Conservation (phyloP, 2,329 filamentous ascomycete genomes). For the Aspergillus sp. region DNA sequence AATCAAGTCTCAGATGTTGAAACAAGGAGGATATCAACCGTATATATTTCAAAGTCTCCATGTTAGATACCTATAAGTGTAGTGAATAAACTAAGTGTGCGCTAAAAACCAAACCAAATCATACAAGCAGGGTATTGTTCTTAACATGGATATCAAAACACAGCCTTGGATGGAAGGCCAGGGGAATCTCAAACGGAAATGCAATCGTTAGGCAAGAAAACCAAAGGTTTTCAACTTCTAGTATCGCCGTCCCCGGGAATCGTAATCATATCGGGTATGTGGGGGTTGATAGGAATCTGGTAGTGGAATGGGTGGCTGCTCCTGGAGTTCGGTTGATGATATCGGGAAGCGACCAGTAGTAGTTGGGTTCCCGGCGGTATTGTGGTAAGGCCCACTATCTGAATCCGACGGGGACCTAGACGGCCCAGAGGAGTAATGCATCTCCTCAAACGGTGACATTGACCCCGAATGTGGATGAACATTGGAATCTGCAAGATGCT, state of each 20-base stretch:
- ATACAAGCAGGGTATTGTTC: conserved; percentile 9
- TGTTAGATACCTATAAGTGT: background rate
- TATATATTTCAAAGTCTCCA: no score
- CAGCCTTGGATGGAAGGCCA: background rate
- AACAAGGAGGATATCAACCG: no score
- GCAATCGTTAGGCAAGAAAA: conserved; percentile 2
- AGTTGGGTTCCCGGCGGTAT: conserved; percentile 1
- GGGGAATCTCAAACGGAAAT: conserved; percentile 2
- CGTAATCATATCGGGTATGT: conserved; percentile 25
- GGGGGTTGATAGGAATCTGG: conserved; percentile 31
- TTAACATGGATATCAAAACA: conserved; percentile 15
- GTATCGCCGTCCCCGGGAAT: conserved; percentile 12
- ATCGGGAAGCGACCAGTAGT: conserved; percentile 6
- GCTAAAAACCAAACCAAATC: background rate
- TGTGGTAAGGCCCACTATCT: conserved; percentile 18
- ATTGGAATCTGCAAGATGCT: conserved; percentile 15
- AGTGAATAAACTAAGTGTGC: conserved; percentile 3
- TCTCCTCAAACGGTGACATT: conserved; percentile 21
- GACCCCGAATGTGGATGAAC: conserved; percentile 12
- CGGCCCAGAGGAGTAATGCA: conserved; percentile 10
- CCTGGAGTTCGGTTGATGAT: conserved; percentile 25
- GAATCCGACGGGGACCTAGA: conserved; percentile 19
- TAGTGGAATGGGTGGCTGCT: conserved; percentile 32
- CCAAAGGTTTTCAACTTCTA: background rate
- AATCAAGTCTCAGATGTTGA: no score